These are phyloP conservation scores for Akanthomyces lecanii DNA, from an alignment of 2,329 filamentous ascomycete genomes.

Conservation along the genomic window DNA sequence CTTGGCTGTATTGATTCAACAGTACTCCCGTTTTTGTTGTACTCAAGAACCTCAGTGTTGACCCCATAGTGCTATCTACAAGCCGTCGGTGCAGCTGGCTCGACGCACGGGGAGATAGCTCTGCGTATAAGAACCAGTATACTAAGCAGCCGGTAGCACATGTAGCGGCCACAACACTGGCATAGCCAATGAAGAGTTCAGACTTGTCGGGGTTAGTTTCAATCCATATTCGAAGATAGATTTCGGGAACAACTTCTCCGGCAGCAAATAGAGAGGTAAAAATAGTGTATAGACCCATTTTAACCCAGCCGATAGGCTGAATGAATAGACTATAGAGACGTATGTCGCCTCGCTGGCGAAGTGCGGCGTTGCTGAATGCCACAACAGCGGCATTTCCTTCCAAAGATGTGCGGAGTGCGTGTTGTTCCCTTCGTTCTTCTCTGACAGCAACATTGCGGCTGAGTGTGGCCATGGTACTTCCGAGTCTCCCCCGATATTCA, in stretches of 20 bases:
- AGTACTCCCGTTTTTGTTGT: not conserved
- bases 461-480: not conserved
- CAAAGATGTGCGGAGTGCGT: not conserved
- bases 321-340: not conserved
- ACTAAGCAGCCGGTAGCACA: not conserved
- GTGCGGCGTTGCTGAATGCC: not conserved
- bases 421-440: not conserved
- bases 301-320: not conserved
- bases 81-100: not conserved
- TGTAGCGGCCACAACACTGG: not conserved
- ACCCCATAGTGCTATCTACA: not conserved
- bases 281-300: not conserved
- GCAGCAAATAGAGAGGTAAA: not conserved
- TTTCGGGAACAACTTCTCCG: not conserved
- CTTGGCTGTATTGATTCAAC: not conserved
- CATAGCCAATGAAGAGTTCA: not conserved
- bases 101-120: not conserved
- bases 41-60: not conserved
- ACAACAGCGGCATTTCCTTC: not conserved
- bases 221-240: conserved; percentile 4
- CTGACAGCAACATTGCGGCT: not conserved
- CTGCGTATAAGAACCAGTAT: not conserved
- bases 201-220: not conserved
- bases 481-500: not conserved
- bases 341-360: not conserved